Percentiles rank a stretch among this genome's conserved stretches.
Conservation (phyloP, 345 rosid genomes). For the Conringia planisiliqua region DNA sequence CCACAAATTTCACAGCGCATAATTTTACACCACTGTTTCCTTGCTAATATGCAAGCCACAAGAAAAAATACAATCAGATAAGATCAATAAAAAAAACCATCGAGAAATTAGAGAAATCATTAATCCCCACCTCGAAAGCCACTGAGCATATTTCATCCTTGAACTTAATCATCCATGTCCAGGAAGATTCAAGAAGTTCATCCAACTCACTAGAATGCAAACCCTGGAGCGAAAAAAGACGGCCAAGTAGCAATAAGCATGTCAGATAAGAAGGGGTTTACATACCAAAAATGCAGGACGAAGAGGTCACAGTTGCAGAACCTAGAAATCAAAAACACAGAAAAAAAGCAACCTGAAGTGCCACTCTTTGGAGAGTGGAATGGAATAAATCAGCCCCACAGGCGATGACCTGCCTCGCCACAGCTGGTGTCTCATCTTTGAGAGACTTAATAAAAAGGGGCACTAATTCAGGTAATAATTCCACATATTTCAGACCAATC, state of each 20-base stretch:
- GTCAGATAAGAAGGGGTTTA: neutral
- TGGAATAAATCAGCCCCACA: constrained; percentile 64
- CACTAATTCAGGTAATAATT: constrained; percentile 68
- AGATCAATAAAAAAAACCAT: constrained; percentile 4
- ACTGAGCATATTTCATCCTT: constrained; percentile 73
- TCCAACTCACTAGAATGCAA: constrained; percentile 64
- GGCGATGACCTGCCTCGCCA: constrained; percentile 76
- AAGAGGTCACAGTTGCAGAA: neutral
- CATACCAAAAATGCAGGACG: neutral
- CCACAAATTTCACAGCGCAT: constrained; percentile 81
- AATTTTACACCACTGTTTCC: constrained; percentile 78
- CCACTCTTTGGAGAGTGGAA: constrained; percentile 54
- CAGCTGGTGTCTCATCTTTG: constrained; percentile 81
- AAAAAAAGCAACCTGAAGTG: constrained; percentile 54
- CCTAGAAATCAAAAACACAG: neutral
- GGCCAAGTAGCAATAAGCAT: constrained; percentile 1
- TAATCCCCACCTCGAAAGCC: constrained; percentile 66
- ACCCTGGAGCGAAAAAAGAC: constrained; percentile 48
- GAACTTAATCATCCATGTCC: constrained; percentile 79
- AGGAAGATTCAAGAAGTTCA: constrained; percentile 61
- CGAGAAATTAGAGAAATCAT: constrained; percentile 2
- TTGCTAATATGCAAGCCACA: constrained; percentile 44
- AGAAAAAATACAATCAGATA: constrained; percentile 15
- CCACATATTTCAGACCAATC: constrained; percentile 67
- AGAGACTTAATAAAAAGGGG: constrained; percentile 65